These are phyloP conservation scores for Candida saitoana DNA, from an alignment of 805 yeast species.

Conservation along the genomic window DNA sequence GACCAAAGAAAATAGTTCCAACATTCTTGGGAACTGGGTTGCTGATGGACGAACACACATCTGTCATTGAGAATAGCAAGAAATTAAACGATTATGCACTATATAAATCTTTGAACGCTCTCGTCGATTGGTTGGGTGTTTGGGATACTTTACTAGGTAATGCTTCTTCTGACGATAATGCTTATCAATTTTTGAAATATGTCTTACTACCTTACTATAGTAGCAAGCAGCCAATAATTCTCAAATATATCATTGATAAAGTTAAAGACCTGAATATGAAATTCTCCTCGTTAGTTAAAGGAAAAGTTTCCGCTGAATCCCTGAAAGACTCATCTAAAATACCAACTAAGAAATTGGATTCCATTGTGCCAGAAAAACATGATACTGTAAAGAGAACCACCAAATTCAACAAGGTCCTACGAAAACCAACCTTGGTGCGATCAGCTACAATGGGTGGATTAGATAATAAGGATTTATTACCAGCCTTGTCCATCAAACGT, in stretches of 20 bases:
- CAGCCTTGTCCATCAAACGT: conserved; percentile 33
- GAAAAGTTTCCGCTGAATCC: not conserved
- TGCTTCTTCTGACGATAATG: conserved; percentile 23
- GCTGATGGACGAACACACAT: conserved; percentile 7
- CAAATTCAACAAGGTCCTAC: conserved; percentile 11
- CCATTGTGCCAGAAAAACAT: not conserved
- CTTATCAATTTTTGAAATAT: conserved; percentile 46
- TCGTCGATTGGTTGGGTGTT: conserved; percentile 50
- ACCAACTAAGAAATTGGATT: not conserved
- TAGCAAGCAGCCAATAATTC: conserved; percentile 44
- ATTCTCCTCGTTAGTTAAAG: conserved; percentile 10
- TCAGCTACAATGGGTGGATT: conserved; percentile 14
- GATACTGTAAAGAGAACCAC: conserved; percentile 6
- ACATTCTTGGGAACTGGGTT: conserved; percentile 43
- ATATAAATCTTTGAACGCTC: conserved; percentile 33
- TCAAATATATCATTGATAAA: conserved; percentile 43
- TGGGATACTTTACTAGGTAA: conserved; percentile 47
- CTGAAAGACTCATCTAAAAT: not conserved
- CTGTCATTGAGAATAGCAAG: conserved; percentile 14
- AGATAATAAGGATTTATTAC: conserved; percentile 21
- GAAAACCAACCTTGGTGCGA: conserved; percentile 10
- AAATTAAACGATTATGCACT: conserved; percentile 18
- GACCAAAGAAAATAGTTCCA: conserved; percentile 29
- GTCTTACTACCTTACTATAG: conserved; percentile 53
- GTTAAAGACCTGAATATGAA: conserved; percentile 47